These are phyloP conservation scores for Ceratobasidium sp. DNA, from an alignment of 1,284 basidiomycete genomes.

Conservation along the genomic window DNA sequence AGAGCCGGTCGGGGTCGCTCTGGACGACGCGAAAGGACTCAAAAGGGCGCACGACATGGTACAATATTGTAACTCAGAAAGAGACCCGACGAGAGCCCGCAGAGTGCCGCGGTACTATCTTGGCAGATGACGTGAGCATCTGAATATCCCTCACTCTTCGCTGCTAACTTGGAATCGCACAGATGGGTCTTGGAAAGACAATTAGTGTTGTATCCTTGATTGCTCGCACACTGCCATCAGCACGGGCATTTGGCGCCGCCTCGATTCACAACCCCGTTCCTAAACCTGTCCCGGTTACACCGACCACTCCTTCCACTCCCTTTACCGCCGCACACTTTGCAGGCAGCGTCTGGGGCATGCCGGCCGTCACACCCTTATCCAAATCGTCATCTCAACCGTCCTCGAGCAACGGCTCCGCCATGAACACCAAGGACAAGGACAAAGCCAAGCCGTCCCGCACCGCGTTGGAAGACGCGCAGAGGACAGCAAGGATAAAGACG, in stretches of 20 bases:
- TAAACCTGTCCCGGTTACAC: conserved; percentile 57
- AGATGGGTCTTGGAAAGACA: conserved; percentile 99
- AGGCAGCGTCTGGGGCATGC: conserved; percentile 86
- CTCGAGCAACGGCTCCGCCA: conserved; percentile 45
- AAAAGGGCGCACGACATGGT: conserved; percentile 69
- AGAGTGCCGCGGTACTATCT: conserved; percentile 88
- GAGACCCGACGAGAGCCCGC: conserved; percentile 73
- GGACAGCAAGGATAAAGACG: conserved; percentile 77
- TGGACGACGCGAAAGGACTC: conserved; percentile 75
- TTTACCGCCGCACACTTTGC: conserved; percentile 73
- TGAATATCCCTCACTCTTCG: conserved; percentile 43
- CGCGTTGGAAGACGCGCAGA: conserved; percentile 71
- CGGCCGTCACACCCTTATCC: conserved; percentile 56
- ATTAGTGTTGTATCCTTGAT: conserved; percentile 92
- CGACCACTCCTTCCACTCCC: conserved; percentile 54
- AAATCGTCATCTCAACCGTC: conserved; percentile 23
- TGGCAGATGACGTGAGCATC: conserved; percentile 88
- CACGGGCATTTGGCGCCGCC: conserved; percentile 69
- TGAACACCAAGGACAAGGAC: conserved; percentile 61
- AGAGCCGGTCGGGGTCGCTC: conserved; percentile 73
- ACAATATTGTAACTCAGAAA: conserved; percentile 87
- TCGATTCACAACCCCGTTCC: conserved; percentile 59
- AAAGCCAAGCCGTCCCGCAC: conserved; percentile 66
- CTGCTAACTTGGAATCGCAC: conserved; percentile 44
- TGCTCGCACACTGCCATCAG: conserved; percentile 81